Evolutionary conservation across 441 rosid genomes (phyloP).

Genomic region (Gossypium davidsonii): DNA sequence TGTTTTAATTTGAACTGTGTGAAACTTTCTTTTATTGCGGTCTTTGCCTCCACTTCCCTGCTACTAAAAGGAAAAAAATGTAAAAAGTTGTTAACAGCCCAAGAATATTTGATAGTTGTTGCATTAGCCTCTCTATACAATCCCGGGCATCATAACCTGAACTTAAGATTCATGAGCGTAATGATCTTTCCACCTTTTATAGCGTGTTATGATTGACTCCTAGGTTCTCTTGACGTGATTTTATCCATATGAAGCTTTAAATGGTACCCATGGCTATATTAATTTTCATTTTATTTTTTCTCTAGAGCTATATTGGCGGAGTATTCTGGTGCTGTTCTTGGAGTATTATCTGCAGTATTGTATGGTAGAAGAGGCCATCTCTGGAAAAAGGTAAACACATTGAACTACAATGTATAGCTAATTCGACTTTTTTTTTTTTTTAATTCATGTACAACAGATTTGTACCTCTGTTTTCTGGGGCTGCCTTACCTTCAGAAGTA

Average conservation of each 20-base stretch:
- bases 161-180: background rate
- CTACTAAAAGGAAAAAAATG: background rate
- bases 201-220: too few relatives aligned
- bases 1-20: too few relatives aligned
- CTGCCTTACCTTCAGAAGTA: background rate
- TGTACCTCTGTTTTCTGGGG: constrained; percentile 4
- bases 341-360: constrained; percentile 81
- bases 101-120: background rate
- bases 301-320: constrained; percentile 79
- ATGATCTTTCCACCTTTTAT: background rate
- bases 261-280: background rate
- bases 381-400: constrained; percentile 73
- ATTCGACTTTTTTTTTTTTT: background rate
- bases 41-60: background rate
- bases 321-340: constrained; percentile 97
- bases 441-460: background rate
- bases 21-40: too few relatives aligned
- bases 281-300: background rate
- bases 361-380: constrained; percentile 67
- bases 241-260: background rate
- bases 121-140: background rate
- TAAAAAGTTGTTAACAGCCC: background rate
- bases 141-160: background rate
- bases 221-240: too few relatives aligned
- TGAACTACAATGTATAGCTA: constrained; percentile 8